Percentiles rank a stretch among this genome's conserved stretches.
phyloP scores from a whole-genome alignment of 2,329 filamentous ascomycete genomes.

The Ceratocystis diversiconidia region DNA sequence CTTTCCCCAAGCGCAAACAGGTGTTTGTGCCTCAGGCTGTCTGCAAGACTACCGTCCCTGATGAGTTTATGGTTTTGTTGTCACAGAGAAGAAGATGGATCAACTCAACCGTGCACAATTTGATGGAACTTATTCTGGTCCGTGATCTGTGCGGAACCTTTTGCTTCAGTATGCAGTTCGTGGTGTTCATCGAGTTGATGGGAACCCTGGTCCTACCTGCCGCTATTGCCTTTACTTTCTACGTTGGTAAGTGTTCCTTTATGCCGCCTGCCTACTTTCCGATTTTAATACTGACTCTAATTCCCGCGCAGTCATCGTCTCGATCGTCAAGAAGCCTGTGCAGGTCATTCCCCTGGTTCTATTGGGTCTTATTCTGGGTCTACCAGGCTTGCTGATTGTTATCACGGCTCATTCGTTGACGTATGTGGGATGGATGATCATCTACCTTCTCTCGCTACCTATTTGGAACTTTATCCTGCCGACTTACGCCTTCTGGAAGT shows the following conservation, averaged over 20 bases:
- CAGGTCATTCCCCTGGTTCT: conserved; percentile 86
- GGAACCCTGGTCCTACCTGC: conserved; percentile 90
- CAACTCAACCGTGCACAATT: conserved; percentile 96
- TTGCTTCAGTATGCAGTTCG: conserved; percentile 99
- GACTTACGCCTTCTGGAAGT: conserved; percentile 96
- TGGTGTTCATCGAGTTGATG: conserved; percentile 87
- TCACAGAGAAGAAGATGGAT: conserved; percentile 97
- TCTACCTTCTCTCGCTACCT: conserved; percentile 84
- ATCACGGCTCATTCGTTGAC: conserved; percentile 84
- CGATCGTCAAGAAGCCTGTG: conserved; percentile 60
- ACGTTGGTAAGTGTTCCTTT: conserved; percentile 54
- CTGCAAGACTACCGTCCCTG: conserved; percentile 95
- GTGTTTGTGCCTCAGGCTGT: conserved; percentile 97
- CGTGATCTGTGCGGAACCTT: conserved; percentile 95
- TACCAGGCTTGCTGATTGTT: conserved; percentile 82
- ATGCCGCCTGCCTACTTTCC: conserved; percentile 11
- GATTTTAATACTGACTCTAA: conserved; percentile 12
- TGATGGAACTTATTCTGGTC: conserved; percentile 94
- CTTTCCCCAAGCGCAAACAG: conserved; percentile 97
- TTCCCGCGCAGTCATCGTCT: conserved; percentile 53
- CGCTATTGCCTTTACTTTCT: conserved; percentile 92
- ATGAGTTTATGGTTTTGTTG: conserved; percentile 78
- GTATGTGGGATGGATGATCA: conserved; percentile 92
- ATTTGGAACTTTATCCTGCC: conserved; percentile 97
- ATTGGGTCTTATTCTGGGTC: conserved; percentile 77